Base-by-base conservation (phyloP, 495 filamentous ascomycete species). In the Hyaloscypha bicolor region DNA sequence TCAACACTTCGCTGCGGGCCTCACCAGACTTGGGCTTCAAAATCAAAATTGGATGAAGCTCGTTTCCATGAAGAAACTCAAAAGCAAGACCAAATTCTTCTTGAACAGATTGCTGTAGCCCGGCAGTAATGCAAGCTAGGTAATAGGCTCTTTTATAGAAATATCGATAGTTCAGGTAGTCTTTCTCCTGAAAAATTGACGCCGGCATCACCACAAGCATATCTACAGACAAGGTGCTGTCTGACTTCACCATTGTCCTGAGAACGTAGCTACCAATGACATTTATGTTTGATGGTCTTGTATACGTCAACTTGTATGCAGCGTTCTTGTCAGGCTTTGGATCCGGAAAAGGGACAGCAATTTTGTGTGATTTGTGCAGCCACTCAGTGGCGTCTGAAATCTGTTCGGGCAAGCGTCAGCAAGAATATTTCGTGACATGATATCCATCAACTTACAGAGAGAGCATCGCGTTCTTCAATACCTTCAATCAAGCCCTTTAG, bases 121-220 rank as follows among this genome's bases (percentile, higher is more conserved):
- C 85, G 33, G 86, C 86, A 2, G 92, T 88, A 64, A 98, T 76
- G 68, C 88, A 91, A 42, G 94, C 91, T 32, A 99, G 77, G 69
- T 96, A 98, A 73, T 93, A 98, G 5, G 95, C 92, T 63, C 94
- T 80, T 75, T 97, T 97, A 78, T 97, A 90, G 73, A 98, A 97
- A 76, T 94, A 99, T 67, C 95, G 85, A 78, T 94, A 85, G 72
- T 98, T 93, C 55, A 94, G 82, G 75, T 93, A 97, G 78, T 99
- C 95, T 76, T 99, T 98, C 60, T 94, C 91, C 73, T 97, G 92
- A 68, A 98, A 92, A 2, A 97, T 79, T 3, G 85, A 79, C 55
- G 76, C 75, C 19, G 96, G 94, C 87, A 99, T 95, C 12, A 87
- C 89, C 8, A 97, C 86, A 21, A 92, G 88, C 81, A 99, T 79